Base-by-base conservation (phyloP, 2,329 filamentous ascomycete species). In the Pestalotiopsis fici region DNA sequence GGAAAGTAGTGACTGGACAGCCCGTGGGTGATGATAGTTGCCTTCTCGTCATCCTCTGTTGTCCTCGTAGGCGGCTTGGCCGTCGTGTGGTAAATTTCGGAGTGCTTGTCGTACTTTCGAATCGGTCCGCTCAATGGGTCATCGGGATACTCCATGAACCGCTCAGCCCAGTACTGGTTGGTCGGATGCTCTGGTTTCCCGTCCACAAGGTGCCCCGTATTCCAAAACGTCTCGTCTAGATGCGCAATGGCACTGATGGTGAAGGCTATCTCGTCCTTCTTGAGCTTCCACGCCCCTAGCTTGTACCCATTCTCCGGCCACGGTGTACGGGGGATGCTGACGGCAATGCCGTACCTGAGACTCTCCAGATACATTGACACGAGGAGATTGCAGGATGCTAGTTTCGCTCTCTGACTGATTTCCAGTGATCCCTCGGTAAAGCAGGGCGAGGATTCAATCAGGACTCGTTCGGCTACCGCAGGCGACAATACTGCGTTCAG, bases 121-220 rank as follows among this genome's bases (percentile, higher is more conserved):
- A 69, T 47, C 7, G 75, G 77, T 0, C 76, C 77, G 59, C 71
- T 76, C 13, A 66, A 47, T 7, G 73, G 71, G 43, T 77, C 72
- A 23, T 72, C 72, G 0, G 74, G 74, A 31, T 78, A 74, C 31
- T 75, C 67, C 23, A 79, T 66, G 66, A 80, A 81, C n/a, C 78
- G 69, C 60, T 79, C 78, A 4, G 75, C 73, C 77, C 78, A 80
- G 68, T 77, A 80, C 0, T 65, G 60, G 37, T 78, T 69, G 1
- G 80, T 64, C 7, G 74, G 73, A 61, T 78, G 72, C 50, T 71
- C 69, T 2, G 68, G 60, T 21, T 69, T 67, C 0, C 67, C 68
- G 15, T 71, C 62, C 13, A 69, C 68, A 4, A 70, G 59, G 15
- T 66, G 66, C 0, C 72, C 71, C 15, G 71, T 70, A 57, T 78